Conservation (phyloP, 495 filamentous ascomycete species). For the Hypoxylon fuscum region DNA sequence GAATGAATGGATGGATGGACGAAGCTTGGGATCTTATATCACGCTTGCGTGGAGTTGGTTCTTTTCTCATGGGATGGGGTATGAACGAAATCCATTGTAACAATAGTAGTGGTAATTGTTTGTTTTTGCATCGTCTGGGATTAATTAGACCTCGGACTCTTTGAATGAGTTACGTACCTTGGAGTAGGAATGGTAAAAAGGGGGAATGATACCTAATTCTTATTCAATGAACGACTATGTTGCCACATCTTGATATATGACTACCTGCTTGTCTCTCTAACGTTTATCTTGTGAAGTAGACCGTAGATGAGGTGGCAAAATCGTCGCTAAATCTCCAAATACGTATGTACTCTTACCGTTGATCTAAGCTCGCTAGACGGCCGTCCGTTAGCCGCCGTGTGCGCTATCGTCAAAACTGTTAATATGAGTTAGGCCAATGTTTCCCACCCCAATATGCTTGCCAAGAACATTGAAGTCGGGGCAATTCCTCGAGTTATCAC, state of each 20-base stretch:
- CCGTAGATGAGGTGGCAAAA: conserved; percentile 9
- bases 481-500: conserved; percentile 57
- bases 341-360: conserved; percentile 42
- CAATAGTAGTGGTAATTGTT: background rate
- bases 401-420: conserved; percentile 48
- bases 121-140: background rate
- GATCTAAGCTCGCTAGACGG: conserved; percentile 53
- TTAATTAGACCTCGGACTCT: background rate
- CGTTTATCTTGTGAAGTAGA: background rate
- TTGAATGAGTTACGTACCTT: conserved; percentile 1
- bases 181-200: background rate
- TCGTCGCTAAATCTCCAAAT: conserved; percentile 1
- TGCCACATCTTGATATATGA: too few relatives aligned
- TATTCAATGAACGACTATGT: too few relatives aligned
- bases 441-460: conserved; percentile 63
- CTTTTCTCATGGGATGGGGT: background rate
- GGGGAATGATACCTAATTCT: background rate
- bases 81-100: background rate
- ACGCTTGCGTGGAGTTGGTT: conserved; percentile 5
- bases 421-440: conserved; percentile 46
- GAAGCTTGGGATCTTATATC: conserved; percentile 1
- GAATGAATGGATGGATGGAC: background rate
- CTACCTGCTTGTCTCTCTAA: background rate
- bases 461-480: conserved; percentile 77
- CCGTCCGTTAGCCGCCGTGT: conserved; percentile 53